Evolutionary conservation across 805 yeast species (phyloP), one percentile per base, ranked within the genome.

Genomic region (Wickerhamiella occidentalis): DNA sequence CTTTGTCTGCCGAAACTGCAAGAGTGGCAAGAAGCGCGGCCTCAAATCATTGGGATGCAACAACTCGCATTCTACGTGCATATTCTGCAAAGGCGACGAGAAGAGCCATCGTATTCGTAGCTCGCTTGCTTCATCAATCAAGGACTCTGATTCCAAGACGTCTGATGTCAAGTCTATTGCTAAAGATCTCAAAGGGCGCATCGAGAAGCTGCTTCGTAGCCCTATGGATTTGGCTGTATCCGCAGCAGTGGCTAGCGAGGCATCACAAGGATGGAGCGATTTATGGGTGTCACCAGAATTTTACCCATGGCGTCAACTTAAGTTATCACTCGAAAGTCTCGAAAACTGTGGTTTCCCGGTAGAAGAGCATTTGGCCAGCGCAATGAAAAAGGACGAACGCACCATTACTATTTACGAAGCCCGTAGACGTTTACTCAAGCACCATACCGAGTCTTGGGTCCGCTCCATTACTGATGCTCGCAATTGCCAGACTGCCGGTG

Each of bases 381-480:
- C 22, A 3, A 21, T 22, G 26, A 40, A 40, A n/a, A 33, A 13
- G 17, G 36, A 23, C 4, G 28, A 38, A 3, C 25, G 28, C 13
- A 12, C 18, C 28, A 41, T 35, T 8, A 45, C 63, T 12, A 53
- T 66, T 6, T 66, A 55, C 4, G 63, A 59, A 23, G 66, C 72
- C 5, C 58, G 65, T 3, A 52, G 65, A 21, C 58, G 62, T 19
- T 58, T 83, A 19, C 63, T 72, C 36, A 68, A 71, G 48, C 68
- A 73, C 48, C 69, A 79, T 21, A 73, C 84, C 0, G 64, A 65
- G 17, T 77, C 85, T 0, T 88, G 97, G 97, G 74, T 85, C 19
- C 65, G 73, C 21, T 70, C 84, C 46, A 77, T 85, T 5, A 69
- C 70, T 29, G 70, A 51, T 13, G 68, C 67, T 2, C 54, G 54